Evolutionary conservation across 306 rosid genomes (phyloP).

Genomic region (Citrullus colocynthis): DNA sequence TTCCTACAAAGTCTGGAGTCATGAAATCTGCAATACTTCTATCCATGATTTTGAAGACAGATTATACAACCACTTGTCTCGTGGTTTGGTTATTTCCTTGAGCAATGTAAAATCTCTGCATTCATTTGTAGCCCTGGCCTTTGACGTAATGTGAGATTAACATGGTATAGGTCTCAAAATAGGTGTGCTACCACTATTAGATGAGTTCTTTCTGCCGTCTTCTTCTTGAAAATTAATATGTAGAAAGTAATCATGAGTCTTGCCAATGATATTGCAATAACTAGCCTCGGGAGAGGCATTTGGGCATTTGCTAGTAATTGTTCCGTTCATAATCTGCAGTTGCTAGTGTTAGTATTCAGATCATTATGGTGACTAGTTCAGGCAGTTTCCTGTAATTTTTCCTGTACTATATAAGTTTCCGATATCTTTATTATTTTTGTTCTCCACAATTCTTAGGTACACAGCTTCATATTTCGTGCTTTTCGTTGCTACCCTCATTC

Average conservation of each 20-base stretch:
- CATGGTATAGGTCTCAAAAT: not conserved
- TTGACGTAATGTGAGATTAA: not conserved
- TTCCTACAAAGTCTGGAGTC: not conserved
- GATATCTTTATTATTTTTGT: not conserved
- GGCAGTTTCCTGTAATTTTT: not conserved
- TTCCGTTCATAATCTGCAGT: not conserved
- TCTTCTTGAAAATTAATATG: not conserved
- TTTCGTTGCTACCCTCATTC: constrained; percentile 48
- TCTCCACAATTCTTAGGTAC: constrained; percentile 44
- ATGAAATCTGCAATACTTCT: not conserved
- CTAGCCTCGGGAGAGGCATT: not conserved
- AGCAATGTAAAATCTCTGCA: not conserved
- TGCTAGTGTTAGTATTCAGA: not conserved
- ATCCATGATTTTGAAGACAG: not conserved
- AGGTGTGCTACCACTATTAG: not conserved
- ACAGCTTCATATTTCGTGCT: constrained; percentile 55
- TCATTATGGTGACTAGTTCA: not conserved
- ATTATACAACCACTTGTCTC: not conserved
- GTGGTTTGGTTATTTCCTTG: not conserved
- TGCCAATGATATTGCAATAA: not conserved
- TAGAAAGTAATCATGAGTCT: not conserved
- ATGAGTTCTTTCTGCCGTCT: not conserved
- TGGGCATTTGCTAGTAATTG: not conserved
- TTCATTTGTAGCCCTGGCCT: not conserved
- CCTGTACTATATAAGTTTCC: constrained; percentile 2